Percentiles rank a stretch among this genome's conserved stretches.
These are phyloP conservation scores for Termitomyces titanicus DNA, from an alignment of 768 basidiomycete species.

Conservation along the genomic window DNA sequence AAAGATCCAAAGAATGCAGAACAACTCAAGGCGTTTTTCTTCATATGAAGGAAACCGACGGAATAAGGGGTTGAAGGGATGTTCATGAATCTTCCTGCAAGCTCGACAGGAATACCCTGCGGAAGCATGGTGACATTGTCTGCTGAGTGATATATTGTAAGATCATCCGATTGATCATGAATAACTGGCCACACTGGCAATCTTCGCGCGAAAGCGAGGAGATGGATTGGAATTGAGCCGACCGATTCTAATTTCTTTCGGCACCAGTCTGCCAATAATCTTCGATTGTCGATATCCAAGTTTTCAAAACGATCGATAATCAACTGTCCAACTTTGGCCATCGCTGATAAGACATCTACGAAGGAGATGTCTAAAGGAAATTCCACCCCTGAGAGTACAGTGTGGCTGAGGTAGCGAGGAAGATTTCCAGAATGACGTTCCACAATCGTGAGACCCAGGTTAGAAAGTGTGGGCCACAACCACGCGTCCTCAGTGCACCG, in stretches of 20 bases:
- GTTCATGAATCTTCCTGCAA: constrained; percentile 4
- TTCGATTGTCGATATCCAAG: constrained; percentile 11
- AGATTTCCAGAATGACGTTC: constrained; percentile 9
- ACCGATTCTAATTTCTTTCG: constrained; percentile 10
- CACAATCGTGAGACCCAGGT: constrained; percentile 23
- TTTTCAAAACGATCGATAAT: constrained; percentile 8
- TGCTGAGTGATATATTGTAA: constrained; percentile 9
- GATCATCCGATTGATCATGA: constrained; percentile 19
- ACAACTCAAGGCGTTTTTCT: not conserved
- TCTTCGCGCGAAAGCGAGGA: constrained; percentile 15
- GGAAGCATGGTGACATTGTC: constrained; percentile 21
- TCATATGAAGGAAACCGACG: not conserved
- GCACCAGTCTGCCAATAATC: constrained; percentile 29
- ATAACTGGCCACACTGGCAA: constrained; percentile 30
- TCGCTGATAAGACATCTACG: constrained; percentile 16
- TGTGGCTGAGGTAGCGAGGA: constrained; percentile 14
- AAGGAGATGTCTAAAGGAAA: constrained; percentile 10
- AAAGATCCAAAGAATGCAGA: not conserved
- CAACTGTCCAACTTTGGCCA: not conserved
- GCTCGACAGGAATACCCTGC: constrained; percentile 6
- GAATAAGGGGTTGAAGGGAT: not conserved
- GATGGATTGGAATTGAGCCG: constrained; percentile 4
- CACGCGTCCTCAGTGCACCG: constrained; percentile 8
- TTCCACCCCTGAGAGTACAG: constrained; percentile 12
- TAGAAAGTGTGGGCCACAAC: constrained; percentile 15